A percentile compares a stretch with the other conserved stretches of the same genome.
These are phyloP conservation scores for Cystobasidium ongulense DNA, from an alignment of 768 basidiomycete genomes.

Conservation along the genomic window DNA sequence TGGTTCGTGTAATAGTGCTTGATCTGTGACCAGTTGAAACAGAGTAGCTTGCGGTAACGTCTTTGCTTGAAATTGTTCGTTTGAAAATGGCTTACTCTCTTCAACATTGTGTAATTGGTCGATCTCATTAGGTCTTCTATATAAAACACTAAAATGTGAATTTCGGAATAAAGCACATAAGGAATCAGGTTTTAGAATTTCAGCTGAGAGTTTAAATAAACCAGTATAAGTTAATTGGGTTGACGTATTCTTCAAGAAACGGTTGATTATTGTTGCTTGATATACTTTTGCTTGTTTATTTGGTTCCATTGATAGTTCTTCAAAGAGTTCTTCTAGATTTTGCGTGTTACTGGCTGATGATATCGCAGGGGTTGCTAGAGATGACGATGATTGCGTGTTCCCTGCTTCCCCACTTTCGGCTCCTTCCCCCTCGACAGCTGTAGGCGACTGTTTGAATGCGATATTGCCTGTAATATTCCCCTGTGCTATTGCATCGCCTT, in stretches of 20 bases:
- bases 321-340: constrained; percentile 4
- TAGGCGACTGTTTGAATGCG: neutral
- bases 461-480: constrained; percentile 45
- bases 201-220: constrained; percentile 67
- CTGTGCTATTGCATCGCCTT: constrained; percentile 65
- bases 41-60: constrained; percentile 50
- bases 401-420: constrained; percentile 43
- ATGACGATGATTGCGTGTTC: too few relatives aligned
- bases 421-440: constrained; percentile 36
- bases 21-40: constrained; percentile 77
- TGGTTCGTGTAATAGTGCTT: constrained; percentile 66
- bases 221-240: constrained; percentile 85
- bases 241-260: constrained; percentile 56
- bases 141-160: constrained; percentile 79
- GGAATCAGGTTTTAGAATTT: constrained; percentile 50
- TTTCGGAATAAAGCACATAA: constrained; percentile 84
- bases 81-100: neutral
- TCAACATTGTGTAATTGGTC: neutral
- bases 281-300: constrained; percentile 16
- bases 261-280: constrained; percentile 46
- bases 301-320: neutral
- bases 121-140: constrained; percentile 46
- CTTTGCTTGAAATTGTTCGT: neutral
- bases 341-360: neutral
- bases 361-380: constrained; percentile 14